Evolutionary conservation across 257 asterid species (phyloP), one percentile per base, ranked within the genome.

Genomic region (Thymus mandschuricus): DNA sequence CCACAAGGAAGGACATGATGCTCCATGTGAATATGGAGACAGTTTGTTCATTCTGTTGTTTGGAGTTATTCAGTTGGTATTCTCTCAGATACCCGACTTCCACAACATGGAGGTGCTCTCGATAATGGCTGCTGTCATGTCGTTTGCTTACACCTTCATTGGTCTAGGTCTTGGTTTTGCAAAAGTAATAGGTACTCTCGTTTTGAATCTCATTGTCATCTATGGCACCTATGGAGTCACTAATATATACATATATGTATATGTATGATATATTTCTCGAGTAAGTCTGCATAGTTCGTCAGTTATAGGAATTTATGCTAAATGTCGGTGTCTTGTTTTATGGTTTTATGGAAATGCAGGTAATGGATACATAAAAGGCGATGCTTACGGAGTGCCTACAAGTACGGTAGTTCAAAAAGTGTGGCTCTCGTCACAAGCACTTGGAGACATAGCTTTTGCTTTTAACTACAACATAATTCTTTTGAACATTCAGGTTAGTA

Each of bases 11-110:
- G 92, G 89, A 45, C 92, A 87, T 0, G 57, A 81, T 54, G 85
- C 86, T 58, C 84, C 88, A 6, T 84, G 89, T 75, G 81, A 79
- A 60, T 87, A 67, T 41, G 86, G 80, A 29, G 78, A 79, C 30
- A 81, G 72, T 71, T 77, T 70, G 64, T 87, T 70, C 72, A 87
- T 84, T 62, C 60, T 87, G 59, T 68, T 84, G 49, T 87, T 84
- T 59, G 92, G 92, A 77, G 83, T 62, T 7, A 73, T 87, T 80
- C 85, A 86, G 81, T 49, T 82, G 33, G 77, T 79, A 44, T 79
- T 84, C 75, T 84, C 92, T 68, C 92, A 87, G 83, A 87, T 87
- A 75, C 89, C 92, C 1, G 52, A 87, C 60, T 84, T 87, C 74
- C 92, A 82, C 40, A 59, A 84, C 78, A 84, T 82, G 88, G 85